phyloP scores from a whole-genome alignment of 257 asterid species.

The Solanum ahanhuiri region DNA sequence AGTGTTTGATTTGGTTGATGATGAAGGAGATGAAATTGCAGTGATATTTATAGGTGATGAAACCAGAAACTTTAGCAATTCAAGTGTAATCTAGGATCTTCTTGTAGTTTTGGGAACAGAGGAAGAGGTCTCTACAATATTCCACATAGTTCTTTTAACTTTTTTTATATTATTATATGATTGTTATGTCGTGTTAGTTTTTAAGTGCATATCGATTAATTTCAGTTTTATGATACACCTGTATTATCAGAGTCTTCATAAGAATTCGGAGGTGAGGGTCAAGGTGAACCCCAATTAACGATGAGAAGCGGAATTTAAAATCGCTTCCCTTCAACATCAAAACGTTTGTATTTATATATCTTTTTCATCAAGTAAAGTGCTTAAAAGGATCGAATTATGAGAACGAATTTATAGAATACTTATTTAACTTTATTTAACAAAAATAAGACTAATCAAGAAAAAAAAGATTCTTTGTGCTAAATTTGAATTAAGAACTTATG shows the following conservation, averaged over 20 bases:
- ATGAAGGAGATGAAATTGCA: background rate
- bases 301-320: too few relatives aligned
- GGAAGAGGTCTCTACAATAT: background rate
- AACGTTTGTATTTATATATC: background rate
- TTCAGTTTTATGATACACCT: too few relatives aligned
- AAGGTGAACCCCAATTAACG: background rate
- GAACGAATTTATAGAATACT: too few relatives aligned
- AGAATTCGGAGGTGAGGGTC: background rate
- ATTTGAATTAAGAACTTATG: too few relatives aligned
- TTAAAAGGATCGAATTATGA: too few relatives aligned
- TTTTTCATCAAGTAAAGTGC: accelerated
- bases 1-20: background rate
- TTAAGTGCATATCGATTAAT: background rate
- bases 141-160: background rate
- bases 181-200: background rate
- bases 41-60: background rate
- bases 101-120: background rate
- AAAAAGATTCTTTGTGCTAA: too few relatives aligned
- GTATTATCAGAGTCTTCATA: background rate
- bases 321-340: accelerated
- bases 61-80: background rate
- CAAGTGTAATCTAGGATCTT: background rate
- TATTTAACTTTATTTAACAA: too few relatives aligned
- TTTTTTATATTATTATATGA: too few relatives aligned
- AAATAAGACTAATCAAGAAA: too few relatives aligned